These are phyloP conservation scores for Arthrobotrys megalospora DNA, from an alignment of 2,329 filamentous ascomycete species.

Conservation along the genomic window DNA sequence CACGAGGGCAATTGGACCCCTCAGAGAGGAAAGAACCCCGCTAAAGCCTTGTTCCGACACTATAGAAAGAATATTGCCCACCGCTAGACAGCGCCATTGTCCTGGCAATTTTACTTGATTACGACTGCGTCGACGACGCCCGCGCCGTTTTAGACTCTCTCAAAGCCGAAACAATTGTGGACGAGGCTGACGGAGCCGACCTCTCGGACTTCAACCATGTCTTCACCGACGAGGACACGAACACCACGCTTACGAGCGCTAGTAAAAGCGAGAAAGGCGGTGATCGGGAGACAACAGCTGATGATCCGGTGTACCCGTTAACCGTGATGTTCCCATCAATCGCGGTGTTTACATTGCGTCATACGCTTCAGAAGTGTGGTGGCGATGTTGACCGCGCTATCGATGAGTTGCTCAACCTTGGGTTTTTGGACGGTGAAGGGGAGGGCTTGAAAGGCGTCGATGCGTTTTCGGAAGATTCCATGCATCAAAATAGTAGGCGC, in stretches of 20 bases:
- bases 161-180: constrained; percentile 61
- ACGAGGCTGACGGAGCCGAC: constrained; percentile 61
- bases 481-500: constrained; percentile 35
- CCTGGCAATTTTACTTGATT: constrained; percentile 64
- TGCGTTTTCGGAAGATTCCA: constrained; percentile 62
- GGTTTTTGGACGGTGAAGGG: constrained; percentile 61
- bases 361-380: constrained; percentile 61
- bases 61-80: constrained; percentile 62
- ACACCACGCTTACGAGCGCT: constrained; percentile 61
- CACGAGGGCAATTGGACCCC: not conserved
- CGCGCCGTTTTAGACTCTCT: constrained; percentile 61
- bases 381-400: constrained; percentile 61
- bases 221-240: constrained; percentile 61
- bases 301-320: constrained; percentile 44
- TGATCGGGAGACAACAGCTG: constrained; percentile 49
- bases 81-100: constrained; percentile 63
- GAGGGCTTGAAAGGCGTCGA: constrained; percentile 62
- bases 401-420: constrained; percentile 63
- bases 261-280: constrained; percentile 59
- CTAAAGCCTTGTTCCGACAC: not conserved
- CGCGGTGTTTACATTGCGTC: constrained; percentile 59
- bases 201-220: constrained; percentile 61
- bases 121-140: constrained; percentile 49
- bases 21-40: not conserved
- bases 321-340: constrained; percentile 62